Evolutionary conservation across 805 yeast species (phyloP).

Genomic region (Pichia paraexigua): DNA sequence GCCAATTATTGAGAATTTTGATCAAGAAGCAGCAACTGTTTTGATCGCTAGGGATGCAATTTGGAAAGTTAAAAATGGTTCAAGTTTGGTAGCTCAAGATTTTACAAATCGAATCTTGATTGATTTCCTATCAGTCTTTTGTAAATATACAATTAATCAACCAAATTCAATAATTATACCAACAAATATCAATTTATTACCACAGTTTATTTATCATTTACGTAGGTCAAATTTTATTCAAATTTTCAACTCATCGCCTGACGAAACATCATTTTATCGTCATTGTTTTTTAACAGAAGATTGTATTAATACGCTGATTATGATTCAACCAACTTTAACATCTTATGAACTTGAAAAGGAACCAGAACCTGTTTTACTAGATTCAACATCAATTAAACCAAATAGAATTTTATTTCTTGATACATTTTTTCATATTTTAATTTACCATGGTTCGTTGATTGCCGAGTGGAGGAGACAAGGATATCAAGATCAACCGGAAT

Average conservation of each 20-base stretch:
- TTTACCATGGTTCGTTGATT: slow-evolving; percentile 57
- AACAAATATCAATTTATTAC: slow-evolving; percentile 43
- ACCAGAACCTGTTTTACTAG: slow-evolving; percentile 57
- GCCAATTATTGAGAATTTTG: slow-evolving; percentile 42
- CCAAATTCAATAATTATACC: slow-evolving; percentile 44
- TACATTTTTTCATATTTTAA: slow-evolving; percentile 62
- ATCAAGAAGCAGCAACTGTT: slow-evolving; percentile 64
- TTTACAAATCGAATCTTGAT: slow-evolving; percentile 43
- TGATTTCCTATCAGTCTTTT: slow-evolving; percentile 39
- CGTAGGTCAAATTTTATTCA: slow-evolving; percentile 59
- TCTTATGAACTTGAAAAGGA: slow-evolving; percentile 49
- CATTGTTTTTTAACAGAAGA: slow-evolving; percentile 59
- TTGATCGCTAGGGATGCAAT: slow-evolving; percentile 50
- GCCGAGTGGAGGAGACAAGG: slow-evolving; percentile 62
- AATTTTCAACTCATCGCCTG: slow-evolving; percentile 64
- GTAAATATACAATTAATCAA: slow-evolving; percentile 39
- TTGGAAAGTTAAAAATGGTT: slow-evolving; percentile 32
- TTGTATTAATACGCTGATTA: slow-evolving; percentile 48
- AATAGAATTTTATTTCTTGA: slow-evolving; percentile 51
- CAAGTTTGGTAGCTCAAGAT: slow-evolving; percentile 33
- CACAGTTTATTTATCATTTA: slow-evolving; percentile 61
- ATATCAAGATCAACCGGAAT: slow-evolving; percentile 55
- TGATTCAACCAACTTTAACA: slow-evolving; percentile 65
- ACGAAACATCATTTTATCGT: slow-evolving; percentile 59
- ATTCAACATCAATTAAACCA: slow-evolving; percentile 53